Percentiles rank a stretch among this genome's conserved stretches.
Evolutionary conservation across 1,139 yeast species (phyloP).

Genomic region (Taphrina populina): DNA sequence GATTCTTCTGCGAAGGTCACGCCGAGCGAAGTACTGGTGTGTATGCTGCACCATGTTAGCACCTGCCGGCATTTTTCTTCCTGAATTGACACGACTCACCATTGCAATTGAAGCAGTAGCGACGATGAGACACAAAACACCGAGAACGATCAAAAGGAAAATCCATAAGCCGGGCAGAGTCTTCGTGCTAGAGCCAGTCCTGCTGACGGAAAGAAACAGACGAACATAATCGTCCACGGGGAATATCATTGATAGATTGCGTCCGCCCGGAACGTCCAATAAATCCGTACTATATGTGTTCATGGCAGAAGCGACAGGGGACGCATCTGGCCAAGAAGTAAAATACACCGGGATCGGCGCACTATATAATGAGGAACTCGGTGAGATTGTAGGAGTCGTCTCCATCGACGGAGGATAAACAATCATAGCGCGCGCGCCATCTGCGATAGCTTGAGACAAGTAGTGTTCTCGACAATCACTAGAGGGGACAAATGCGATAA

Average conservation of each 20-base stretch:
- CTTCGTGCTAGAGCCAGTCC: conserved; percentile 9
- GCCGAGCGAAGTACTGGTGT: conserved; percentile 39
- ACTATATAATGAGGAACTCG: background rate
- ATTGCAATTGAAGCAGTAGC: conserved; percentile 36
- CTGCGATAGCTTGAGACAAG: conserved; percentile 9
- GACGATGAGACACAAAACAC: conserved; percentile 34
- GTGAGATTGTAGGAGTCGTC: background rate
- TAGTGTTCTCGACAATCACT: conserved; percentile 22
- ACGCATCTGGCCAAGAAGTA: conserved; percentile 12
- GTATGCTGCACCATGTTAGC: conserved; percentile 34
- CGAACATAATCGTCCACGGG: conserved; percentile 38
- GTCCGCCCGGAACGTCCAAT: conserved; percentile 36
- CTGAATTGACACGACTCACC: background rate
- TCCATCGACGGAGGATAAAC: conserved; percentile 19
- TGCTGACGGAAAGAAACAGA: conserved; percentile 35
- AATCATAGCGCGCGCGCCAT: conserved; percentile 24
- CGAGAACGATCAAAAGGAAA: conserved; percentile 38
- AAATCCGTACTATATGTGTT: conserved; percentile 15
- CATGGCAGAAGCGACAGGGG: conserved; percentile 29
- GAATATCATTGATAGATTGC: conserved; percentile 30
- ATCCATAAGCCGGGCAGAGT: conserved; percentile 39
- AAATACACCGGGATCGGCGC: conserved; percentile 15
- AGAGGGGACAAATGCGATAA: conserved; percentile 22
- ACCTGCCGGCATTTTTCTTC: background rate
- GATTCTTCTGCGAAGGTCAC: conserved; percentile 40